Evolutionary conservation across 2,329 filamentous ascomycete genomes (phyloP).

Genomic region (Pseudocercospora ulei): DNA sequence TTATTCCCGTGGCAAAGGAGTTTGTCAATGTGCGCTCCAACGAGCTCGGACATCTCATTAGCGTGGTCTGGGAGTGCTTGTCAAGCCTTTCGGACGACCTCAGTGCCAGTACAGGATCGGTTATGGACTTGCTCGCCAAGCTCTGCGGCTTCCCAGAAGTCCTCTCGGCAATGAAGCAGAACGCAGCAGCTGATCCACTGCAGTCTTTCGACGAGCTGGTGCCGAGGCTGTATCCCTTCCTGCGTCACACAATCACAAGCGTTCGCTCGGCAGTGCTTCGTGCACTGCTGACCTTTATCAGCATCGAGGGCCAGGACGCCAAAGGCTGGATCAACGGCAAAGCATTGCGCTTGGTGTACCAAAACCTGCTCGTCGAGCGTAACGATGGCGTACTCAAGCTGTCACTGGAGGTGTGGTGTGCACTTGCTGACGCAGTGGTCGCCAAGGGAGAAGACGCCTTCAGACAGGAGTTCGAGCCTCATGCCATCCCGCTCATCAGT

Average conservation of each 20-base stretch:
- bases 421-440: constrained; percentile 61
- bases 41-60: constrained; percentile 71
- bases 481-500: constrained; percentile 71
- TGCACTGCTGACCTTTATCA: constrained; percentile 83
- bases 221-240: constrained; percentile 86
- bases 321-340: constrained; percentile 89
- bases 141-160: constrained; percentile 91
- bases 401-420: constrained; percentile 78
- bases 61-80: constrained; percentile 94
- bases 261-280: constrained; percentile 88
- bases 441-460: constrained; percentile 53
- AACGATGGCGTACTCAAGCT: constrained; percentile 72
- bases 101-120: constrained; percentile 91
- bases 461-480: constrained; percentile 60
- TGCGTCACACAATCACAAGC: constrained; percentile 92
- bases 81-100: constrained; percentile 95
- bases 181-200: constrained; percentile 70
- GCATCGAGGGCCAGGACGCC: constrained; percentile 67
- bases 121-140: constrained; percentile 95
- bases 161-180: constrained; percentile 83
- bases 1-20: constrained; percentile 92
- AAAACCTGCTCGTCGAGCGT: constrained; percentile 88
- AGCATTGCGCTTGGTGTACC: constrained; percentile 78
- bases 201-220: constrained; percentile 88
- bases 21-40: constrained; percentile 76